Percentiles rank a stretch among this genome's conserved stretches.
phyloP scores from a whole-genome alignment of 805 yeast genomes.

The Lachancea dasiensis region DNA sequence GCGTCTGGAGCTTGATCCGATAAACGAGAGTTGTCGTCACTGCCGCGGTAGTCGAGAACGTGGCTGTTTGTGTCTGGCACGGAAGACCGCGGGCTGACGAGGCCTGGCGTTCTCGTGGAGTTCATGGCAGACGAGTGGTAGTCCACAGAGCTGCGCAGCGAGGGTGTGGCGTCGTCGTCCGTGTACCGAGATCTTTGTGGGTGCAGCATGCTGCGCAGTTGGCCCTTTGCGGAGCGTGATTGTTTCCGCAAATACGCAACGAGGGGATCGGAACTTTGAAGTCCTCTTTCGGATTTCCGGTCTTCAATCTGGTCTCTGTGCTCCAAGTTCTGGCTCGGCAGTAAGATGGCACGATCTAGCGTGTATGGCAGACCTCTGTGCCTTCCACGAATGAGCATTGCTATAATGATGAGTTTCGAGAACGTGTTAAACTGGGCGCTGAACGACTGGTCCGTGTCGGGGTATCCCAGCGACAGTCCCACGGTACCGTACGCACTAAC shows the following conservation, averaged over 20 bases:
- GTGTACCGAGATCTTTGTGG: too few species aligned
- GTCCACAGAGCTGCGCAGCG: conserved; percentile 3
- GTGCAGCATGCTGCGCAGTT: conserved; percentile 1
- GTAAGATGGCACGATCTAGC: conserved; percentile 87
- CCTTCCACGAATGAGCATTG: conserved; percentile 89
- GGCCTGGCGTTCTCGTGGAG: background rate
- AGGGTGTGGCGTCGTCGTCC: background rate
- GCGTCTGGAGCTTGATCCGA: conserved; percentile 7
- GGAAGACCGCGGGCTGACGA: conserved; percentile 2
- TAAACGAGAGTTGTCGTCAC: background rate
- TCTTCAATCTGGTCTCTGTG: conserved; percentile 56
- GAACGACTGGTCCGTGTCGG: conserved; percentile 60
- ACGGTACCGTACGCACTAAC: conserved; percentile 96
- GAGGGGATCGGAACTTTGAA: conserved; percentile 24
- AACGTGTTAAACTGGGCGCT: conserved; percentile 63
- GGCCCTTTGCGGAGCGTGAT: conserved; percentile 10
- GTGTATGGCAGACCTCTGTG: conserved; percentile 95
- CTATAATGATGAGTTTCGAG: conserved; percentile 79
- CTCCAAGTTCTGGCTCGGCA: conserved; percentile 65
- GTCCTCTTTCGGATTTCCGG: conserved; percentile 9
- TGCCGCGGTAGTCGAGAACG: background rate
- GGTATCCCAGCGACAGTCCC: conserved; percentile 84
- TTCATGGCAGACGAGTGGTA: background rate
- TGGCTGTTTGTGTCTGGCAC: conserved; percentile 1
- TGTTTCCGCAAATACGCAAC: conserved; percentile 24